Base-by-base conservation (phyloP, 371 early-diverging fungal species). In the Lichtheimia ornata region DNA sequence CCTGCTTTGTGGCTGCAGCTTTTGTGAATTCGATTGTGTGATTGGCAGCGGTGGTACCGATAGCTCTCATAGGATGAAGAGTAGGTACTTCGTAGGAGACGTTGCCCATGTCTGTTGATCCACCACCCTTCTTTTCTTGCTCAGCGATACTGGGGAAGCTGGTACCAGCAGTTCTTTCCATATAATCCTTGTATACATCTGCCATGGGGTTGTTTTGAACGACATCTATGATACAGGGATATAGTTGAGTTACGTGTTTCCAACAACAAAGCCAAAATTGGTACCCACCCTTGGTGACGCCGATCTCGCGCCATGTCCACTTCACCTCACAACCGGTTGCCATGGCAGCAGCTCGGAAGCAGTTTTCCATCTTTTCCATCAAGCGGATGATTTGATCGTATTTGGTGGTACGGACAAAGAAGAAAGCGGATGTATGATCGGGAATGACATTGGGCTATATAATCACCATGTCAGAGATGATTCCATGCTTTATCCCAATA, bases 51-150 rank as follows among this genome's bases (percentile, higher is more conserved):
- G 61, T 56, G 1, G 73, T 71, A 59, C 73, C 71, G 35, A 82
- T 77, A 41, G 65, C 76, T 27, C 55, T 73, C 43, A 62, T 56
- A 9, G 86, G 86, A 53, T 86, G 86, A 40, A 81, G 63, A 1
- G 66, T 65, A 12, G 86, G 86, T 41, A 82, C 56, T 30, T 74
- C 82, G 18, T 78, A 72, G 27, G 81, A 78, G n/a, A 84, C 75
- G 49, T 93, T 92, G 56, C 93, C 94, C 82, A 92, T 87, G 62
- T 94, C 94, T 1, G 91, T 90, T 1, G 85, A 83, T 0, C 85
- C 91, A 41, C 72, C 72, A 17, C 67, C 77, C 3, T 73, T 72
- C 27, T 70, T 65, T 45, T 77, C 64, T 59, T 85, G 85, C 3
- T 69, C 74, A 2, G 68, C 63, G 9, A 65, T 67, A 4, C 77